Base-by-base conservation (phyloP, 192 early-diverging fungal genomes). In the Gonapodya prolifera region DNA sequence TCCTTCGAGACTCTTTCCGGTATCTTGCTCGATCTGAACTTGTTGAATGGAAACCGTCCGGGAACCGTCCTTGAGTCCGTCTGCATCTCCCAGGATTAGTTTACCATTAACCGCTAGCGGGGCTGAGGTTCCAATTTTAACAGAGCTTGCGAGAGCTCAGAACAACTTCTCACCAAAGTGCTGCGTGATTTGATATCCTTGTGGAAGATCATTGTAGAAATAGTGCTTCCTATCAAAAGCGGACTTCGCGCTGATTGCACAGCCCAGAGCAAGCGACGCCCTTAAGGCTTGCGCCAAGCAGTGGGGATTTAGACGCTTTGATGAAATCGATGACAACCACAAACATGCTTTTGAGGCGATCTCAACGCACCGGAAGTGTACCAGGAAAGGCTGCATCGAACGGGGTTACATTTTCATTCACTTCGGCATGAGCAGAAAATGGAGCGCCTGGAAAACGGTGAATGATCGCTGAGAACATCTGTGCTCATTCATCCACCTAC, bases 131-230 rank as follows among this genome's bases (percentile, higher is more conserved):
- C n/a, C n/a, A n/a, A n/a, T 61, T 61, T 61, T 61, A 23, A 61
- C 23, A 16, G 23, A 8, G 45, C 8, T 16, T 61, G 23, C 45
- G 45, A 61, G 23, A 61, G 45, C 8, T 16, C 23, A 61, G 23
- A 61, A 16, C 45, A 61, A 61, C 23, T 61, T 35, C 69, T 0
- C 16, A 28, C 31, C 1, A 75, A 84, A 86, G 70, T 94, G 89
- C 79, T 98, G 96, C 29, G 96, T 98, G 78, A 98, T 96, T 84
- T 98, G 96, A 82, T 95, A 98, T 23, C 96, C 95, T 70, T 88
- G 89, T 17, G 96, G 95, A 78, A 95, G 84, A 83, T 98, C 96
- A 1, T 91, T 88, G 81, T 98, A 98, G 83, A 96, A 96, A 79
- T 98, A 98, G 80, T 98, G 96, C 80, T 98, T 96, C 69, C 96